Evolutionary conservation across 441 rosid genomes (phyloP), one percentile per base, ranked within the genome.

Genomic region (Gossypium trilobum): DNA sequence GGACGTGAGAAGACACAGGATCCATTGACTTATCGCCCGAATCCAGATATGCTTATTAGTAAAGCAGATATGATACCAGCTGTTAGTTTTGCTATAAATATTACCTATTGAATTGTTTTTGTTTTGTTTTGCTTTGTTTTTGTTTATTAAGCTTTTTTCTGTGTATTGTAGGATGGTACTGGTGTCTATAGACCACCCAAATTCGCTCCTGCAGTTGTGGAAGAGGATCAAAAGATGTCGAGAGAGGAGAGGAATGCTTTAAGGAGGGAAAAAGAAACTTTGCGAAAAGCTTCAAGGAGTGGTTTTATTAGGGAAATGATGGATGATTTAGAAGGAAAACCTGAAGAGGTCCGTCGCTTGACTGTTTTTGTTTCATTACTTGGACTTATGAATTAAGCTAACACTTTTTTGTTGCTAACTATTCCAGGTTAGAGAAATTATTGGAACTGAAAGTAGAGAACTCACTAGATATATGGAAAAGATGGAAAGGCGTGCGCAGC

Each of bases 281-380:
- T 85, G 48, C 80, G 85, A 10, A 82, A 73, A 77, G 87, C 90
- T 44, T 83, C 82, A 17, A 86, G 80, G 54, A 86, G 87, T 76
- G 71, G 85, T 33, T 89, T 82, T 78, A 68, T 89, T 70, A 90
- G 89, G 79, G 89, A 83, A 70, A 59, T 91, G 81, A 79, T 90
- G 82, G 86, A 91, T 75, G 88, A 93, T 25, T 60, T 90, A 44
- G 90, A 91, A 78, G 97, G 85, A 70, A 87, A 75, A 77, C 98
- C 98, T 71, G 93, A 88, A 81, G 95, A 88, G 87, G 95, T 89
- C 56, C 19, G 83, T 74, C 39, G 16, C 19, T 63, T 0, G 5
- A 42, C 23, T 70, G 22, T 25, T 52, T 65, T 70, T 54, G n/a
- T 33, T 4, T 27, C 20, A 2, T 67, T 39, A n/a, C 55, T 25